These are phyloP conservation scores for Leccinum uliginosum DNA, from an alignment of 768 basidiomycete genomes.

Conservation along the genomic window DNA sequence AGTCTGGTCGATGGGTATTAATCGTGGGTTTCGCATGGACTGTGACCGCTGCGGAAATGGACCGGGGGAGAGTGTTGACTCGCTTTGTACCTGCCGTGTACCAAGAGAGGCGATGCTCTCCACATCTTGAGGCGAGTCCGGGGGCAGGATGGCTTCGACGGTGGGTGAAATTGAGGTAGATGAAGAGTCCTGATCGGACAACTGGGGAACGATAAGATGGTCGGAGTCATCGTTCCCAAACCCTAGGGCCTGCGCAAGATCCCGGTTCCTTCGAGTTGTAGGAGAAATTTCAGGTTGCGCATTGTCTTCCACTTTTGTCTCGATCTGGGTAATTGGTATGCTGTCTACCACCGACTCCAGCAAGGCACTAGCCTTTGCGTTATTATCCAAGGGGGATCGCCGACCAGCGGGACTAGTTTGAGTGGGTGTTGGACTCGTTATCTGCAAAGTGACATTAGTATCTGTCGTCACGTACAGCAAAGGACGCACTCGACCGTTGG, in stretches of 20 bases:
- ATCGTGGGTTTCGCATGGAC: constrained; percentile 37
- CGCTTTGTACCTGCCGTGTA: background rate
- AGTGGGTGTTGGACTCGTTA: constrained; percentile 50
- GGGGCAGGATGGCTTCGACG: constrained; percentile 30
- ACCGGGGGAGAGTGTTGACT: constrained; percentile 14
- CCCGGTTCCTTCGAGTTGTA: constrained; percentile 60
- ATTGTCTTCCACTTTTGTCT: constrained; percentile 24
- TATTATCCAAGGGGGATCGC: constrained; percentile 42
- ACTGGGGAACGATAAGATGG: constrained; percentile 19
- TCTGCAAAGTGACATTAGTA: constrained; percentile 33
- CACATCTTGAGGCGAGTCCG: constrained; percentile 14
- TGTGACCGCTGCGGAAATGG: constrained; percentile 26
- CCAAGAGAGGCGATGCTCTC: constrained; percentile 10
- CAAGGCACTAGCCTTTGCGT: constrained; percentile 58
- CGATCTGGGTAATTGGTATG: constrained; percentile 39
- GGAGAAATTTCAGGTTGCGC: constrained; percentile 39
- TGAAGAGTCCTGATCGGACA: constrained; percentile 23
- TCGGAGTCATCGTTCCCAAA: constrained; percentile 51
- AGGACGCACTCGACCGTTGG: constrained; percentile 43
- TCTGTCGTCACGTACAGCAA: background rate
- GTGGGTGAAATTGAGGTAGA: constrained; percentile 33
- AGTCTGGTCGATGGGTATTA: constrained; percentile 43
- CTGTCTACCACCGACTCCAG: constrained; percentile 59
- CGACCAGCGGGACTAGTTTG: constrained; percentile 29
- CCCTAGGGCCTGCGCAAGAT: constrained; percentile 66